Evolutionary conservation across 1,284 basidiomycete species (phyloP).

Genomic region (Xerocomus nothofagi): DNA sequence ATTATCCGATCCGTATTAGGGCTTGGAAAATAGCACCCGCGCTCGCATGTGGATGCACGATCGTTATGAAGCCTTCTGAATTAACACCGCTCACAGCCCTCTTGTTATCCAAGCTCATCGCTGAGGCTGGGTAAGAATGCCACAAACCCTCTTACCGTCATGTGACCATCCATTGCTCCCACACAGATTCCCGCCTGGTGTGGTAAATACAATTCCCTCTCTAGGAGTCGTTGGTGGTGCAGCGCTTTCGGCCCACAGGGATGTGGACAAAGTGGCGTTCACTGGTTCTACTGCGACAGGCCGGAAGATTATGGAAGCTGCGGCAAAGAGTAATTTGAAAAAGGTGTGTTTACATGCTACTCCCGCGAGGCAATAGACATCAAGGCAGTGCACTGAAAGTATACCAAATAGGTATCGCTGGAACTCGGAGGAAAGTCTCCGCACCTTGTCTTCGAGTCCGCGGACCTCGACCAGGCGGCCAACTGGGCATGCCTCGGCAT

Average conservation of each 20-base stretch:
- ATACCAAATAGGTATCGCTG: conserved; percentile 67
- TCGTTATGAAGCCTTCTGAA: conserved; percentile 93
- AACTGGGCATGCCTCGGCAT: conserved; percentile 84
- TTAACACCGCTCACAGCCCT: conserved; percentile 88
- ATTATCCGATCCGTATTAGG: conserved; percentile 42
- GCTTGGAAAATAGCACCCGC: conserved; percentile 92
- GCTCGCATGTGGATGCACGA: conserved; percentile 82
- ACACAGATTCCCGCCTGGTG: conserved; percentile 84
- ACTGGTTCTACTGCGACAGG: conserved; percentile 88
- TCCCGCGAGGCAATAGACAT: conserved; percentile 25
- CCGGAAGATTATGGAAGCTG: conserved; percentile 87
- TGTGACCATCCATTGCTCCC: conserved; percentile 17
- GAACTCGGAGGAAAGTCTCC: conserved; percentile 98
- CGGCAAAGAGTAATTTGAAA: conserved; percentile 92
- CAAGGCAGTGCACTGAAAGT: conserved; percentile 14
- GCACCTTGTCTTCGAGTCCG: conserved; percentile 81
- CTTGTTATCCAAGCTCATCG: conserved; percentile 75
- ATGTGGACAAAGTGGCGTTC: conserved; percentile 85
- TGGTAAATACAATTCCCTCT: conserved; percentile 87
- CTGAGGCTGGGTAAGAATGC: conserved; percentile 68
- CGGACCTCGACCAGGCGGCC: conserved; percentile 84
- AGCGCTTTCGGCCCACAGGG: conserved; percentile 73
- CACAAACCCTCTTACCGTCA: conserved; percentile 11
- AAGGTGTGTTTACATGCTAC: conserved; percentile 49
- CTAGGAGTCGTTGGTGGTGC: conserved; percentile 84